phyloP scores from a whole-genome alignment of 345 rosid species.

The Ailanthus altissimus region DNA sequence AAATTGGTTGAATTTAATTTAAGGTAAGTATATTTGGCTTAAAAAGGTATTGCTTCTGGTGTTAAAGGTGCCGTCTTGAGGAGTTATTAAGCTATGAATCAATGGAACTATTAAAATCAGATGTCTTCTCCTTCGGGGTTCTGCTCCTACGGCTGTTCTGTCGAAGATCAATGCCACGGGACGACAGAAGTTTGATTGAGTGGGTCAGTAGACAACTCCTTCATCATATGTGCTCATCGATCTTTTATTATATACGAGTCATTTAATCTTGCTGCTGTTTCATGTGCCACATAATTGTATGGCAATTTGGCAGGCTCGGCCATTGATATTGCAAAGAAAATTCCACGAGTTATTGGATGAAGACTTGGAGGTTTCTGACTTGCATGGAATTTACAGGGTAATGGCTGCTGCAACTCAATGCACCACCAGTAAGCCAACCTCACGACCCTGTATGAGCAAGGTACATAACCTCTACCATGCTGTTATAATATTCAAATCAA shows the following conservation, averaged over 20 bases:
- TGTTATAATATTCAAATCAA: too few relatives aligned
- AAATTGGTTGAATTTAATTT: not conserved
- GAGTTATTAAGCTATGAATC: conserved; percentile 21
- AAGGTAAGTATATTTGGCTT: not conserved
- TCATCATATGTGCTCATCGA: too few relatives aligned
- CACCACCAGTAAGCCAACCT: conserved; percentile 30
- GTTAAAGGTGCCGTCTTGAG: conserved; percentile 23
- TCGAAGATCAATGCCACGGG: conserved; percentile 31
- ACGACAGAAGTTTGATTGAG: conserved; percentile 36
- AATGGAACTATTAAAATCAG: conserved; percentile 26
- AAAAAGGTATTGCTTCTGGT: not conserved
- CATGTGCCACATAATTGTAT: not conserved
- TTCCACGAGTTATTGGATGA: conserved; percentile 43
- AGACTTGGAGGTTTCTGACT: conserved; percentile 33
- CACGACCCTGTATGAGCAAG: conserved; percentile 35
- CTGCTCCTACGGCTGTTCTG: conserved; percentile 45
- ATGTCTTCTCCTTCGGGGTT: conserved; percentile 41
- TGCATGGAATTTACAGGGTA: conserved; percentile 42
- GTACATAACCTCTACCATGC: conserved; percentile 9
- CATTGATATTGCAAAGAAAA: conserved; percentile 38
- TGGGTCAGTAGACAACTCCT: conserved; percentile 35
- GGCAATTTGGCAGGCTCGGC: conserved; percentile 35
- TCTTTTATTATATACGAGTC: too few relatives aligned
- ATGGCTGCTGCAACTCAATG: conserved; percentile 43
- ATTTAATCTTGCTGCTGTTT: not conserved